Conservation (phyloP, 2,329 filamentous ascomycete species). For the Cladosporium colombiae region DNA sequence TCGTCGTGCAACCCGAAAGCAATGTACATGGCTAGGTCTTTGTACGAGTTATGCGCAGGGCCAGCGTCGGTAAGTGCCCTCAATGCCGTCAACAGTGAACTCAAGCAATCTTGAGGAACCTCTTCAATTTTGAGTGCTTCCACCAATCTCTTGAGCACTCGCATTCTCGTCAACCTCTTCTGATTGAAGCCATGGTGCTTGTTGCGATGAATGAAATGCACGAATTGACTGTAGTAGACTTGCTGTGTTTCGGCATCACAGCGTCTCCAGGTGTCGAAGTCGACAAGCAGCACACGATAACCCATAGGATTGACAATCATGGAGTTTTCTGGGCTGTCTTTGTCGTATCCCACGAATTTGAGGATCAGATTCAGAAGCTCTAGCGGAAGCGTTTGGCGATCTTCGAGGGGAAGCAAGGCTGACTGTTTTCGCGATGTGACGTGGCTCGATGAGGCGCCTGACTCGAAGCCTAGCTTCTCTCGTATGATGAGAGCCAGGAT, state of each 20-base stretch:
- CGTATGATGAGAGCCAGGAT: conserved; percentile 81
- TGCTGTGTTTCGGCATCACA: conserved; percentile 75
- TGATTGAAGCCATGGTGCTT: conserved; percentile 92
- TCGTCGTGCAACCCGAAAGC: conserved; percentile 82
- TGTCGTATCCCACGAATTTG: conserved; percentile 85
- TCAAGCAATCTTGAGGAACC: conserved; percentile 70
- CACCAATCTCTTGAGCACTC: conserved; percentile 84
- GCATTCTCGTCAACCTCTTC: conserved; percentile 82
- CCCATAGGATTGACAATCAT: conserved; percentile 95
- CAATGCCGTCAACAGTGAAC: conserved; percentile 76
- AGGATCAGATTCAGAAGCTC: conserved; percentile 75
- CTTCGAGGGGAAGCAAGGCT: conserved; percentile 37
- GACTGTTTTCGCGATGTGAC: conserved; percentile 26
- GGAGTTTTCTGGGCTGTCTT: conserved; percentile 75
- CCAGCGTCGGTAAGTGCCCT: conserved; percentile 77
- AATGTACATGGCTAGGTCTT: conserved; percentile 85
- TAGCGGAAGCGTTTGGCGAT: conserved; percentile 54
- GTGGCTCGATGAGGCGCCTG: conserved; percentile 27
- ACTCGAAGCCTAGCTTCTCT: conserved; percentile 70
- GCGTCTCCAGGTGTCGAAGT: conserved; percentile 89
- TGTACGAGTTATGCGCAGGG: conserved; percentile 79
- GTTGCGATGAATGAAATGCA: conserved; percentile 83
- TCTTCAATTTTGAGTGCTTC: conserved; percentile 87
- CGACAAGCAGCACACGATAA: conserved; percentile 87
- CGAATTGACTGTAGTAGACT: conserved; percentile 90